Conservation (phyloP, 441 rosid genomes). For the Erodium texanum region DNA sequence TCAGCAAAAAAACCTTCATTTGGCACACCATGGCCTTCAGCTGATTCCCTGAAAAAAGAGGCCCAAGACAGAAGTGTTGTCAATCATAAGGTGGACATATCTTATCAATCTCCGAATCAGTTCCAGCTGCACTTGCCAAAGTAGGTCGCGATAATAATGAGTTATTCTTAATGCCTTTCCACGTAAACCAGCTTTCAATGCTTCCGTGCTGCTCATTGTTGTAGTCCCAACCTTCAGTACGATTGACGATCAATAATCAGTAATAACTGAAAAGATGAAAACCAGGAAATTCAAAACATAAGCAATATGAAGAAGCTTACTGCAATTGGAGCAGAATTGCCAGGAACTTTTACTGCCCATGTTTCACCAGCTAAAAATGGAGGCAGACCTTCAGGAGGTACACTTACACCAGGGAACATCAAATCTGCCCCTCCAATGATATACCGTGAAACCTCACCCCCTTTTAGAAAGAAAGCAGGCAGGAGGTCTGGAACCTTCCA, state of each 20-base stretch:
- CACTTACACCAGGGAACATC: conserved; percentile 86
- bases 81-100: neutral
- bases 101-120: conserved; percentile 6
- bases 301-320: conserved; percentile 30
- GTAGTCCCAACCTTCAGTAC: conserved; percentile 70
- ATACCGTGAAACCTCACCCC: conserved; percentile 83
- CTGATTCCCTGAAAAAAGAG: conserved; percentile 55
- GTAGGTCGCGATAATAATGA: conserved; percentile 73
- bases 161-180: conserved; percentile 85
- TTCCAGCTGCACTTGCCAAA: conserved; percentile 44
- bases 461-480: conserved; percentile 75
- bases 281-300: neutral
- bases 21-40: conserved; percentile 72
- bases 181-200: conserved; percentile 74
- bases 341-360: conserved; percentile 94
- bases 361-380: conserved; percentile 65
- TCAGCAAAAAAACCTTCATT: conserved; percentile 76
- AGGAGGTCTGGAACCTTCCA: conserved; percentile 80
- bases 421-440: conserved; percentile 93
- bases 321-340: conserved; percentile 82
- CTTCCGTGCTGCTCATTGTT: conserved; percentile 68
- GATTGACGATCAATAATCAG: conserved; percentile 16
- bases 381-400: conserved; percentile 60
- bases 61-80: neutral
- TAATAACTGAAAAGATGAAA: neutral